Percentiles rank a stretch among this genome's conserved stretches.
phyloP scores from a whole-genome alignment of 106 monocot species.

The Phalaenopsis aphrodite region DNA sequence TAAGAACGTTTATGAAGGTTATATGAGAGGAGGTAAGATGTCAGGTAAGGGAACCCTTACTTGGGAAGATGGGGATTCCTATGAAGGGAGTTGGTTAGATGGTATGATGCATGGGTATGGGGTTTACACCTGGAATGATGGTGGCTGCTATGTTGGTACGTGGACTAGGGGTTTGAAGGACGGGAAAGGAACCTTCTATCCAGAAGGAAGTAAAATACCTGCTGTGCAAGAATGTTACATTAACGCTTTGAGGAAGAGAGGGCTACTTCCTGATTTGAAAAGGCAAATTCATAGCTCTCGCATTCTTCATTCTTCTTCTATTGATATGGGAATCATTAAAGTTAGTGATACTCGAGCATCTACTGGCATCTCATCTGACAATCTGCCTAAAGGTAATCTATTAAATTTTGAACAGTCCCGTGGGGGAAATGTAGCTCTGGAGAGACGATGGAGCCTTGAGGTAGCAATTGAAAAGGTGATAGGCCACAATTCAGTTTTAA shows the following conservation, averaged over 20 bases:
- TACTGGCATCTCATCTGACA: slow-evolving; percentile 20
- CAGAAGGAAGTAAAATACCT: slow-evolving; percentile 64
- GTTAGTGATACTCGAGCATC: slow-evolving; percentile 28
- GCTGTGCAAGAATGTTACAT: slow-evolving; percentile 64
- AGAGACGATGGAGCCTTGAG: slow-evolving; percentile 97
- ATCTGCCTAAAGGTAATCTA: slow-evolving; percentile 31
- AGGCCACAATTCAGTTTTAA: slow-evolving; percentile 25
- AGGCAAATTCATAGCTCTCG: slow-evolving; percentile 59
- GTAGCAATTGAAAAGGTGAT: slow-evolving; percentile 91
- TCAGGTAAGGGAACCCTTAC: slow-evolving; percentile 81
- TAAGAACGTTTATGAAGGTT: slow-evolving; percentile 63
- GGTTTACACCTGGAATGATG: slow-evolving; percentile 82
- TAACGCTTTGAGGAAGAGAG: slow-evolving; percentile 71
- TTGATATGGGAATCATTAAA: slow-evolving; percentile 76
- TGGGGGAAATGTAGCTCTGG: slow-evolving; percentile 53
- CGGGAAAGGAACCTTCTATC: slow-evolving; percentile 92
- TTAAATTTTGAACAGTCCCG: slow-evolving; percentile 46
- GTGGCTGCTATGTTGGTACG: slow-evolving; percentile 85
- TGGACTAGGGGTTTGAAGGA: slow-evolving; percentile 97
- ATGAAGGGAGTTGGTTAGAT: slow-evolving; percentile 87
- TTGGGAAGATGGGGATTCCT: slow-evolving; percentile 83
- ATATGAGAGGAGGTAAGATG: slow-evolving; percentile 89
- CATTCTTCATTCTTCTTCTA: slow-evolving; percentile 78
- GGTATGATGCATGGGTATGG: slow-evolving; percentile 95
- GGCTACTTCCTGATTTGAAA: slow-evolving; percentile 73